Base-by-base conservation (phyloP, 345 rosid species). In the Dipteronia sinensis region DNA sequence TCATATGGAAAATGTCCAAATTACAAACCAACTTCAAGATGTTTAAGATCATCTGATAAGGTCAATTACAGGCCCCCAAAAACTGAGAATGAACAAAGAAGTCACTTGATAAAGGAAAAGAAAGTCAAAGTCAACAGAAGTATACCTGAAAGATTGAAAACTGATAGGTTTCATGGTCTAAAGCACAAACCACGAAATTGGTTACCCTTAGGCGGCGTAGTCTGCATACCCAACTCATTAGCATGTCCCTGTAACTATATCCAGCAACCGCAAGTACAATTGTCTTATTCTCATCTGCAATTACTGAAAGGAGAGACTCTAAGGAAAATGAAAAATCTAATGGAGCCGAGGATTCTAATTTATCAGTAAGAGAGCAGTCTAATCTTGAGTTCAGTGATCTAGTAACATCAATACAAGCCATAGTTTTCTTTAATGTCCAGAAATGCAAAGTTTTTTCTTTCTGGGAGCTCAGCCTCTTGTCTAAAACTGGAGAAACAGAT, bases 141-240 rank as follows among this genome's bases (percentile, higher is more conserved):
- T 65, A 44, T 84, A 95, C 98, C 93, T 93, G 97, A 75, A 94
- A 69, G 40, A 91, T 53, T 17, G 97, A 80, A 81, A 92, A 91
- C 79, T 85, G 88, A 79, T 88, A 94, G 49, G 94, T 96, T 86
- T 92, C 92, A 0, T 77, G 86, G 85, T 96, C 99, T 80, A 94
- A 97, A 69, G 99, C 97, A 83, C 91, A 94, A 0, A 96, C 88
- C 66, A 92, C 66, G 83, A 92, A 96, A 82, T 96, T 96, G 38
- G 90, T 83, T 75, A 94, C 87, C 69, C 51, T 71, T 15, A 93
- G 95, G 78, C n/a, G 84, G 74, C 93, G 92, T 80, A 92, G 81
- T 78, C 98, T 92, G 89, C 99, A 93, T 42, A 84, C 94, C 98
- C 98, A 93, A 86, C 94, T 96, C 98, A 96, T 94, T 82, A 94